Evolutionary conservation across 305 asterid species (phyloP), one percentile per base, ranked within the genome.

Genomic region (Rubia tinctorum): DNA sequence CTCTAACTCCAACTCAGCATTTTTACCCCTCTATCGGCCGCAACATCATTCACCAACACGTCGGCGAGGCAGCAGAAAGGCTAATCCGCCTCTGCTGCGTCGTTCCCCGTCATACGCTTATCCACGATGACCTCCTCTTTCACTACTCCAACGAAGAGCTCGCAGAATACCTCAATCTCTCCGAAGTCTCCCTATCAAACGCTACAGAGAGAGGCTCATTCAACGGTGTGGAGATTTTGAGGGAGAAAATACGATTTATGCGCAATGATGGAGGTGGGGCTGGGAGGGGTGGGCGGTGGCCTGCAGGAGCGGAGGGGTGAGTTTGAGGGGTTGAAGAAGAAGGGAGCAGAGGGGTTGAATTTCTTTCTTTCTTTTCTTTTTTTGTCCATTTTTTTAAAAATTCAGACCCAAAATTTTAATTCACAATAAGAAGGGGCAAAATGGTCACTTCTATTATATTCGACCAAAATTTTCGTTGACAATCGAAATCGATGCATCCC

Each of bases 1-100:
- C 82, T 93, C 97, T 71, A 93, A 93, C 30, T 86, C 98, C 12
- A 88, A 87, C 81, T 89, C 23, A 96, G 97, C 51, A 89, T 93
- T 64, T 93, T 93, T 76, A 95, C 7, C 98, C 96, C 1, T 83
- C 91, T 13, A 66, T 87, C 22, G 98, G 97, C 59, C 85, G 97
- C 8, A 91, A 90, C 42, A 77, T 80, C 42, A 95, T 93, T 20
- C 88, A 96, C 40, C 59, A 47, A 44, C 90, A 88, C 75, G 93
- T 89, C 12, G 97, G 97, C 27, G 73, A 80, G 34, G 84, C 74
- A 12, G 98, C 96, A 8, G 97, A 93, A 80, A 73, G 89, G 2
- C 75, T 93, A 53, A 85, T 91, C 22, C 87, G 89, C 77, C 82
- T 93, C 51, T 93, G 89, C 74, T 93, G 98, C 77, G 74, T 93